Percentiles rank a stretch among this genome's conserved stretches.
phyloP scores from a whole-genome alignment of 495 filamentous ascomycete genomes.

The Trichoderma reesei region DNA sequence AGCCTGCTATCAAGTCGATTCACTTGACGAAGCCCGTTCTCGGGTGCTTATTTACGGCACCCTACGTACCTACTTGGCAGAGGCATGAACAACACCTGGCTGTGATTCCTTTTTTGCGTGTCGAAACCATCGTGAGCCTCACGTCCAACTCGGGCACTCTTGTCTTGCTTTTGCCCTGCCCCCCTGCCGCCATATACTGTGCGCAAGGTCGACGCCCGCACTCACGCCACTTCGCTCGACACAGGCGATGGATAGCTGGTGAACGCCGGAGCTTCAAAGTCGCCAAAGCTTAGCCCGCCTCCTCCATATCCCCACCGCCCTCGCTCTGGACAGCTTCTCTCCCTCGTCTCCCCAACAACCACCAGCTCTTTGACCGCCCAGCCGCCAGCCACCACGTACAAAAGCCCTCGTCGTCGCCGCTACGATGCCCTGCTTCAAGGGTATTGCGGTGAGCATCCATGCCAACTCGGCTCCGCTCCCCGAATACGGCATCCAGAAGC shows the following conservation, averaged over 20 bases:
- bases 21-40: slow-evolving; percentile 2
- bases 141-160: too few relatives aligned
- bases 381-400: neutral
- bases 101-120: neutral
- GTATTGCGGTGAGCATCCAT: slow-evolving; percentile 93
- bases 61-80: neutral
- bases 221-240: neutral
- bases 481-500: slow-evolving; percentile 91
- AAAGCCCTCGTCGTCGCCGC: neutral
- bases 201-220: neutral
- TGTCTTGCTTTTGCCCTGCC: too few relatives aligned
- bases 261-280: slow-evolving; percentile 8
- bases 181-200: neutral
- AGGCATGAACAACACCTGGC: neutral
- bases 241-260: slow-evolving; percentile 7
- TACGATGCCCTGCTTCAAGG: slow-evolving; percentile 93
- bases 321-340: slow-evolving; percentile 8
- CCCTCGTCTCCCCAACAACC: slow-evolving; percentile 11
- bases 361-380: slow-evolving; percentile 13
- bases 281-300: slow-evolving; percentile 10
- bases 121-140: too few relatives aligned
- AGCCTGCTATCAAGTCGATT: neutral
- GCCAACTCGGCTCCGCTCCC: slow-evolving; percentile 78
- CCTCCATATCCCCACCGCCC: neutral
- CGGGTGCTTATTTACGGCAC: neutral